Conservation (phyloP, 2,329 filamentous ascomycete species). For the Endoconidiophora laricicola region DNA sequence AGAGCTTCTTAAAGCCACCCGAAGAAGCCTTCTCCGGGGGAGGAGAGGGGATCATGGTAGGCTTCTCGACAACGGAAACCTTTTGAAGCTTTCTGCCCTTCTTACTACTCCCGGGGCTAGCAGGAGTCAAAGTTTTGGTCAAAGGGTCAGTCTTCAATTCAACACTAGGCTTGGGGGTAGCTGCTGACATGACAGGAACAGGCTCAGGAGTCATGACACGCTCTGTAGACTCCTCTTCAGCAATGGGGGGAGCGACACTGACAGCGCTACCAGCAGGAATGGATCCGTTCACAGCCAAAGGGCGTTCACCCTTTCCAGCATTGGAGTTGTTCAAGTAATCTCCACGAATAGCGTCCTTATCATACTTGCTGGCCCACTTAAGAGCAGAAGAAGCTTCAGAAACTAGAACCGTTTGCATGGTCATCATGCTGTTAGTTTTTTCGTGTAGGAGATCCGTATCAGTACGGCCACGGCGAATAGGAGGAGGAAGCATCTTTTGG, state of each 20-base stretch:
- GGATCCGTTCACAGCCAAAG: slow-evolving; percentile 15
- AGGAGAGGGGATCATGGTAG: slow-evolving; percentile 11
- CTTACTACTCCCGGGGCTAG: slow-evolving; percentile 14
- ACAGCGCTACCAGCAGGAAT: slow-evolving; percentile 14
- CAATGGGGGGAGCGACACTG: slow-evolving; percentile 20
- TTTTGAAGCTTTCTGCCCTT: slow-evolving; percentile 37
- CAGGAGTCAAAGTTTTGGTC: slow-evolving; percentile 16
- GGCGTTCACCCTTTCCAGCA: slow-evolving; percentile 47
- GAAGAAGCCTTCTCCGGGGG: slow-evolving; percentile 16
- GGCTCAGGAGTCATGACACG: slow-evolving; percentile 25
- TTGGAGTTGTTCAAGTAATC: slow-evolving; percentile 65
- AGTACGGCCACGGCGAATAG: slow-evolving; percentile 34
- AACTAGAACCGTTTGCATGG: slow-evolving; percentile 67
- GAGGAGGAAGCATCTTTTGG: slow-evolving; percentile 23
- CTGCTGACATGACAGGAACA: slow-evolving; percentile 13
- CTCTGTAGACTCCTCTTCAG: slow-evolving; percentile 20
- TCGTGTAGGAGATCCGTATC: slow-evolving; percentile 39
- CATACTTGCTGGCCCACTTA: slow-evolving; percentile 94
- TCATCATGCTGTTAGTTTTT: slow-evolving; percentile 83
- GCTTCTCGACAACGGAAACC: slow-evolving; percentile 26
- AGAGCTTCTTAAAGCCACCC: slow-evolving; percentile 46
- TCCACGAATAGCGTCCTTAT: slow-evolving; percentile 70
- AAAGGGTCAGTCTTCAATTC: slow-evolving; percentile 3
- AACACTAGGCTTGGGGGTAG: slow-evolving; percentile 10
- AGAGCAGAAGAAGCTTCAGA: slow-evolving; percentile 82